Evolutionary conservation across 2,329 filamentous ascomycete species (phyloP).

Genomic region (Conoideocrella luteorostrata): DNA sequence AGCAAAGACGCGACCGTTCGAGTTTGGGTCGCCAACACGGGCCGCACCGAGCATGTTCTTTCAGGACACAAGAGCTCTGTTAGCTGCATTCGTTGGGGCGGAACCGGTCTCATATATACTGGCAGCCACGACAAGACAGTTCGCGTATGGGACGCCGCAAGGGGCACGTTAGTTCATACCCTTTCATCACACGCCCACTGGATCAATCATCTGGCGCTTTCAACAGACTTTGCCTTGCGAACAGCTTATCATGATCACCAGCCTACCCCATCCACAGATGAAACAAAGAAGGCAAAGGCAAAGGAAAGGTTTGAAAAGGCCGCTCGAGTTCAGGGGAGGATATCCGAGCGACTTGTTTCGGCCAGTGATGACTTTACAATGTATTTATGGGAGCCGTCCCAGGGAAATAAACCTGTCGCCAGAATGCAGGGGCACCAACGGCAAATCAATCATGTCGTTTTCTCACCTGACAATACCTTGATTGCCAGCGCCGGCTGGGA

Average conservation of each 20-base stretch:
- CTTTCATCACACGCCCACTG: slow-evolving; percentile 82
- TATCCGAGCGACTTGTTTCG: slow-evolving; percentile 80
- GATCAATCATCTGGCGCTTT: slow-evolving; percentile 91
- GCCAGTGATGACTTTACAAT: slow-evolving; percentile 95
- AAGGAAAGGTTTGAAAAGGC: slow-evolving; percentile 81
- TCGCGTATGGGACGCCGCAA: slow-evolving; percentile 78
- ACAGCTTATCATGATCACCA: slow-evolving; percentile 85
- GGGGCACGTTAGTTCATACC: slow-evolving; percentile 74
- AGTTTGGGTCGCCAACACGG: slow-evolving; percentile 77
- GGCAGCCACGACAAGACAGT: slow-evolving; percentile 87
- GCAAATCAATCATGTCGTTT: slow-evolving; percentile 91
- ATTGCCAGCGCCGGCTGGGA: slow-evolving; percentile 90
- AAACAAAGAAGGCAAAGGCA: slow-evolving; percentile 68
- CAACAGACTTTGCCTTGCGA: slow-evolving; percentile 82
- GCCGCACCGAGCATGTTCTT: slow-evolving; percentile 72
- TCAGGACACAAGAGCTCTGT: slow-evolving; percentile 85
- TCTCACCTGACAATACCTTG: slow-evolving; percentile 81
- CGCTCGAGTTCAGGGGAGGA: slow-evolving; percentile 65
- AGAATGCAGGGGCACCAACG: slow-evolving; percentile 92
- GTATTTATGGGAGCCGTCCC: slow-evolving; percentile 84
- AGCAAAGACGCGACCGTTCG: slow-evolving; percentile 86
- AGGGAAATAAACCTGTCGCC: slow-evolving; percentile 76
- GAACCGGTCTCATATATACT: slow-evolving; percentile 77
- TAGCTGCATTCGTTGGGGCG: slow-evolving; percentile 90
- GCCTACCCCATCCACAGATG: slow-evolving; percentile 57